These are phyloP conservation scores for Rhizodiscina lignyota DNA, from an alignment of 495 filamentous ascomycete species.

Conservation along the genomic window DNA sequence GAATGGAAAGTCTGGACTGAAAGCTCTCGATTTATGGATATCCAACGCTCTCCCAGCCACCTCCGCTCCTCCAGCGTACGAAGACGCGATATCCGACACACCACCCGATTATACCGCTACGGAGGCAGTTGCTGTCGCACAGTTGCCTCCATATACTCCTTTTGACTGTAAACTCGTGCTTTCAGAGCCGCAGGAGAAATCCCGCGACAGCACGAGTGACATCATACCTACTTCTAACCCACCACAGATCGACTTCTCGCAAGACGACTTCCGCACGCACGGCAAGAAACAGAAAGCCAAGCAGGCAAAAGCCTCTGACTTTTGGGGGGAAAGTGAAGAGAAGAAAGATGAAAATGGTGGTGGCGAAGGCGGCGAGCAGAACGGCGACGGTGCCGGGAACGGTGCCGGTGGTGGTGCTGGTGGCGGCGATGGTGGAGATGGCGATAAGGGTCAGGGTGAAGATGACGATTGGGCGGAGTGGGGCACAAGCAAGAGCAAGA, in stretches of 20 bases:
- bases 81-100: too few relatives aligned
- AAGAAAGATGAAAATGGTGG: slow-evolving; percentile 28
- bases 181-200: too few relatives aligned
- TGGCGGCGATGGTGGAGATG: slow-evolving; percentile 15
- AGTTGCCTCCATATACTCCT: too few relatives aligned
- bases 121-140: too few relatives aligned
- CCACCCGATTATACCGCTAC: too few relatives aligned
- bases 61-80: too few relatives aligned
- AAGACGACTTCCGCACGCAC: too few relatives aligned
- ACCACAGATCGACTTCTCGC: too few relatives aligned
- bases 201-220: not conserved
- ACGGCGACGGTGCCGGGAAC: slow-evolving; percentile 12
- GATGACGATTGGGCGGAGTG: slow-evolving; percentile 17
- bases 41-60: too few relatives aligned
- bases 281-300: slow-evolving; percentile 16
- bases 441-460: slow-evolving; percentile 12
- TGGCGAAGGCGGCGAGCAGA: slow-evolving; percentile 16
- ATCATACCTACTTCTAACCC: slow-evolving; percentile 4
- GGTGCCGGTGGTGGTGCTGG: slow-evolving; percentile 9
- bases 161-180: too few relatives aligned
- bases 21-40: too few relatives aligned
- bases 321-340: slow-evolving; percentile 22
- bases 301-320: slow-evolving; percentile 8
- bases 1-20: too few relatives aligned
- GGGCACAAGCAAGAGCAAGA: slow-evolving; percentile 16